Conservation (phyloP, 306 rosid genomes). For the Bauhinia variegata region DNA sequence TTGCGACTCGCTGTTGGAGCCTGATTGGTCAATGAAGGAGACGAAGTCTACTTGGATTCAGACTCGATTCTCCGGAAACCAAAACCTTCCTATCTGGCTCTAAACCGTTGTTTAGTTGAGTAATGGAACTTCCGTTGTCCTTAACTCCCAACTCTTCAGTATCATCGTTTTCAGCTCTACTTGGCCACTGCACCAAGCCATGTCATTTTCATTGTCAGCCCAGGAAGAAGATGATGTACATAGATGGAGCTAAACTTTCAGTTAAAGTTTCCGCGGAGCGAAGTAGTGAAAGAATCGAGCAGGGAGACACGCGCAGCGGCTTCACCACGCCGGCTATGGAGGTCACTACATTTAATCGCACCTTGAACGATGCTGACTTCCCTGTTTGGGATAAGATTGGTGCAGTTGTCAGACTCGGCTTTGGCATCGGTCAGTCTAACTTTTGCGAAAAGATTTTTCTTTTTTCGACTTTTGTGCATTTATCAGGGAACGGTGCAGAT, state of each 20-base stretch:
- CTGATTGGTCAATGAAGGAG: too few relatives aligned
- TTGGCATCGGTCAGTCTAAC: conserved; percentile 73
- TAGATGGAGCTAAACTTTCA: conserved; percentile 37
- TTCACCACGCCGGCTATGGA: conserved; percentile 79
- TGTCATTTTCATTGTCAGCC: conserved; percentile 53
- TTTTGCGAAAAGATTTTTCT: background rate
- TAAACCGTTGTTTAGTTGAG: background rate
- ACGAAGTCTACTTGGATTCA: too few relatives aligned
- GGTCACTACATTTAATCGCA: conserved; percentile 68
- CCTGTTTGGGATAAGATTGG: conserved; percentile 96
- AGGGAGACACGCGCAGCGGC: conserved; percentile 43
- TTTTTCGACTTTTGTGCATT: background rate
- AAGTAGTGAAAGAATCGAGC: conserved; percentile 59
- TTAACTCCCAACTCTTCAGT: conserved; percentile 45
- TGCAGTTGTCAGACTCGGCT: conserved; percentile 87
- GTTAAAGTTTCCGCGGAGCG: conserved; percentile 72
- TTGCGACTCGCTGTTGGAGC: too few relatives aligned
- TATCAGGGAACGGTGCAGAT: background rate
- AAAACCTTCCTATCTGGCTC: too few relatives aligned
- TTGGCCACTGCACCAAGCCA: conserved; percentile 46
- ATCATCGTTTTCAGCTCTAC: conserved; percentile 46
- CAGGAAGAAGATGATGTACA: conserved; percentile 33
- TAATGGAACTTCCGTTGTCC: conserved; percentile 42
- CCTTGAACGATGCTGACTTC: conserved; percentile 70
- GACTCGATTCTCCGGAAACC: too few relatives aligned